A percentile compares a stretch with the other conserved stretches of the same genome.
Evolutionary conservation across 2,329 filamentous ascomycete species (phyloP).

Genomic region (Metarhizium album): DNA sequence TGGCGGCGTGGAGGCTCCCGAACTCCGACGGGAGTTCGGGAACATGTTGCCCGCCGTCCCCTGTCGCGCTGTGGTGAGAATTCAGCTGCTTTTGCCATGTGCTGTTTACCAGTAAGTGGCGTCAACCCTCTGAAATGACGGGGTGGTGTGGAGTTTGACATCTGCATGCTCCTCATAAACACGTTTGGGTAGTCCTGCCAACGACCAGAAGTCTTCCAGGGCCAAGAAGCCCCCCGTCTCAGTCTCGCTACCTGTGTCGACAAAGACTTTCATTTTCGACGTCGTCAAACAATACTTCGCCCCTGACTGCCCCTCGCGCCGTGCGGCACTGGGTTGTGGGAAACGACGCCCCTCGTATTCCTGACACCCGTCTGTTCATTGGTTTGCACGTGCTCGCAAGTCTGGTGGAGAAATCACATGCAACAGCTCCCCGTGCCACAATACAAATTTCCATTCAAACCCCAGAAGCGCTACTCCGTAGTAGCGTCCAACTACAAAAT

Average conservation of each 20-base stretch:
- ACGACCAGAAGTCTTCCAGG: too few species aligned
- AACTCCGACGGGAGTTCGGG: neutral
- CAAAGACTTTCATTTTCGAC: too few species aligned
- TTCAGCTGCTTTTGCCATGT: neutral
- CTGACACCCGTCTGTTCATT: neutral
- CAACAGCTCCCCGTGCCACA: neutral
- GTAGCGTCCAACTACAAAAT: neutral
- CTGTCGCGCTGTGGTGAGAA: too few species aligned
- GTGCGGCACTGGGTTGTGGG: too few species aligned
- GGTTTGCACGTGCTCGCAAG: conserved; percentile 1
- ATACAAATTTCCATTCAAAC: neutral
- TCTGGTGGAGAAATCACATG: conserved; percentile 7
- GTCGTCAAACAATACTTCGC: too few species aligned
- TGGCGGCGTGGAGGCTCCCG: too few species aligned
- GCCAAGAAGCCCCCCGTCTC: too few species aligned
- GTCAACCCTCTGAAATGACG: too few species aligned
- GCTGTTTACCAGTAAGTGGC: neutral
- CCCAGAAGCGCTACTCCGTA: neutral
- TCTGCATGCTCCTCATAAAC: neutral
- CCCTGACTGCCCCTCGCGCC: too few species aligned
- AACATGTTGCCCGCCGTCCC: neutral
- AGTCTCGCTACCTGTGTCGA: too few species aligned
- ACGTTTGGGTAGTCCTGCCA: too few species aligned
- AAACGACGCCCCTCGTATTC: neutral
- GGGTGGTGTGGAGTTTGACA: neutral